Conservation (phyloP, 192 early-diverging fungal species). For the Linnemannia zychae region DNA sequence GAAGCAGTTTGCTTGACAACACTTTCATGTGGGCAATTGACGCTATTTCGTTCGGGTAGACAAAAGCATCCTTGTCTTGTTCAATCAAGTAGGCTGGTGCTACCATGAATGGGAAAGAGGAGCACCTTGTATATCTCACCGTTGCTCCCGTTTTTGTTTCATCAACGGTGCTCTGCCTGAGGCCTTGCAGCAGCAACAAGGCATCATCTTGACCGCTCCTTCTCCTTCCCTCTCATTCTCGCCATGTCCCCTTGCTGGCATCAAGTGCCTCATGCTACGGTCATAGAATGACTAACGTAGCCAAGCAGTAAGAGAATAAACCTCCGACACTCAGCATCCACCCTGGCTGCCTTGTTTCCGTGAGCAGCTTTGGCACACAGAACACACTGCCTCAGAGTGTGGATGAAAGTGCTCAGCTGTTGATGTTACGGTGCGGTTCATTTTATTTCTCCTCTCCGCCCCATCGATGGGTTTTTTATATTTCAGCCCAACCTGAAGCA, state of each 20-base stretch:
- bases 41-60: background rate
- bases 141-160: background rate
- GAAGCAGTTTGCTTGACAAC: background rate
- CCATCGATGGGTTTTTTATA: background rate
- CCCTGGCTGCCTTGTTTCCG: slow-evolving; percentile 1
- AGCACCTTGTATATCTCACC: too few relatives aligned
- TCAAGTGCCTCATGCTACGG: too few relatives aligned
- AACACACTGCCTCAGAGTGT: too few relatives aligned
- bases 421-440: background rate
- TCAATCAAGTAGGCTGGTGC: background rate
- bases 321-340: background rate
- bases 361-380: background rate
- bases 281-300: too few relatives aligned
- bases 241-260: too few relatives aligned
- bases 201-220: background rate
- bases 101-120: background rate
- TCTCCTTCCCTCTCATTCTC: background rate
- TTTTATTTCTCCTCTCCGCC: background rate
- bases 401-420: background rate
- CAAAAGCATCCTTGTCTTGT: background rate
- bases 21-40: slow-evolving; percentile 3
- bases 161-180: too few relatives aligned
- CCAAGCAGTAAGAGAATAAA: background rate
- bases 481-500: background rate
- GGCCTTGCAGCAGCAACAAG: background rate